Base-by-base conservation (phyloP, 1,284 basidiomycete genomes). In the Amylostereum areolatum region DNA sequence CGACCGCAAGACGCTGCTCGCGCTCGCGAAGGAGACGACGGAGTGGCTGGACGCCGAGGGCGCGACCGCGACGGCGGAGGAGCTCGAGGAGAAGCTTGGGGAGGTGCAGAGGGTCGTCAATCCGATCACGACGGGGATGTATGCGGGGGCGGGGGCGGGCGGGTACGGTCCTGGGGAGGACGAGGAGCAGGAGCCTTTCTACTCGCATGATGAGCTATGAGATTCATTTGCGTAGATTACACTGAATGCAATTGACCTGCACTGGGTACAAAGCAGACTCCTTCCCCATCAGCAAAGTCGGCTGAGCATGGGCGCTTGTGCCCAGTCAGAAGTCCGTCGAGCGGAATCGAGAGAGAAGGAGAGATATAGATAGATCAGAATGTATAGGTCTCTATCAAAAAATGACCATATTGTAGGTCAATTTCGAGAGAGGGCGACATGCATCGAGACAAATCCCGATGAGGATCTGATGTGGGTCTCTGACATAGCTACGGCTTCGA, bases 1-100 rank as follows among this genome's bases (percentile, higher is more conserved):
- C 1, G 94, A 97, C 76, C 94, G 94, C 80, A 88, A 92, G 82
- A 83, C 81, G 24, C 80, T 97, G 56, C 74, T 92, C 50, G 80
- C 78, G 27, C 75, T 84, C 39, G 74, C 97, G 70, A 96, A 95
- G 78, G 92, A 96, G 62, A 84, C 86, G 55, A 85, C 87, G 33
- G 89, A 93, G 53, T 97, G 93, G 93, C 80, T 96, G 54, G 92
- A 95, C 47, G 82, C 85, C 61, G 80, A 92, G 65, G 86, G 83
- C n/a, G 69, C 78, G 47, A 71, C 69, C 24, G 93, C 93, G 36
- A 80, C 80, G 45, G 83, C 85, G 48, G 93, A 96, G 68, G 92
- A 96, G 56, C 74, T 94, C 43, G 92, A 97, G 68, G 93, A 95
- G 78, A 93, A 94, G 78, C 73, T 94, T 60, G 65, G 72, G 51